Base-by-base conservation (phyloP, 208 protist species). In the Angomonas desouzai region DNA sequence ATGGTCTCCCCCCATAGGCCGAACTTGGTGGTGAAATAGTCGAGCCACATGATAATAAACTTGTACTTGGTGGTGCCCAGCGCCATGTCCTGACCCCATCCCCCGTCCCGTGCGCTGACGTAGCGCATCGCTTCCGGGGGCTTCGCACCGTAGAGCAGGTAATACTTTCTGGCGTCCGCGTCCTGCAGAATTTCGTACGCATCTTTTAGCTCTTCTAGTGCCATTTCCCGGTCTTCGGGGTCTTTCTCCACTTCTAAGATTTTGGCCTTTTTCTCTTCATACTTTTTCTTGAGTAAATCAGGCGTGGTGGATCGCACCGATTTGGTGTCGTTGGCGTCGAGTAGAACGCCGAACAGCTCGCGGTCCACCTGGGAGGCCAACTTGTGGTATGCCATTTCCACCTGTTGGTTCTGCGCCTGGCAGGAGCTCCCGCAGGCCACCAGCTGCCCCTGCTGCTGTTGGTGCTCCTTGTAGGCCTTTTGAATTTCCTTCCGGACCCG, bases 141-240 rank as follows among this genome's bases (percentile, higher is more conserved):
- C 64, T 91, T 93, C 18, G 72, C 69, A 18, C 88, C 91, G 64
- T 96, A 96, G 18, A 96, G 73, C 40, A 93, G 74, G 74, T 96
- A 96, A 74, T 93, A 96, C 70, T 87, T 89, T 43, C 83, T 67
- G 2, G 85, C 85, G 27, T 96, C 89, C 33, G 85, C 74, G 62
- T 90, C 77, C 18, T 86, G 72, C 45, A 94, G 74, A 69, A 92
- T 92, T 29, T 94, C 89, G 66, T 92, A 92, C 40, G 89, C 89
- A 58, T 92, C 85, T 63, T 84, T 85, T 13, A 94, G 64, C 58
- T 94, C 89, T 68, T 91, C 83, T 6, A 94, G 71, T 20, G 75
- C 81, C 83, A 94, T 94, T 53, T 71, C 72, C 47, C 84, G 73
- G 51, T 89, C 85, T 65, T 92, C 82, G 57, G 83, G 77, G 64